Percentiles rank a stretch among this genome's conserved stretches.
These are phyloP conservation scores for Yamadazyma triangularis DNA, from an alignment of 1,139 yeast genomes.

Conservation along the genomic window DNA sequence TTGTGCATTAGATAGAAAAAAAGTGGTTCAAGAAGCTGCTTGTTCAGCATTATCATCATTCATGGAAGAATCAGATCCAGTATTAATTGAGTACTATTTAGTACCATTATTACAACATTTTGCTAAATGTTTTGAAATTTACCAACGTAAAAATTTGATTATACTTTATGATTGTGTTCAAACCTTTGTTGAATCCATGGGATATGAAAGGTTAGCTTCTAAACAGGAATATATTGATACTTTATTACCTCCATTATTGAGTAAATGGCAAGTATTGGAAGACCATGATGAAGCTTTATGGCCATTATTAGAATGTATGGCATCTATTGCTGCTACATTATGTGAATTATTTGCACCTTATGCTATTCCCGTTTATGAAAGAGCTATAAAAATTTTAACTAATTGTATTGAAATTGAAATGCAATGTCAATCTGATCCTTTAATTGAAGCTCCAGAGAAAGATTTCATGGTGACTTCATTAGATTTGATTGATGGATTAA, in stretches of 20 bases:
- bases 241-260: constrained; percentile 75
- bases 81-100: constrained; percentile 48
- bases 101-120: constrained; percentile 64
- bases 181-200: constrained; percentile 78
- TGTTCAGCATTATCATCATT: constrained; percentile 82
- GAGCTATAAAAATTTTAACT: constrained; percentile 68
- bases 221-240: constrained; percentile 54
- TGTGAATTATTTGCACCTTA: constrained; percentile 85
- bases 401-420: constrained; percentile 67
- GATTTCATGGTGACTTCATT: constrained; percentile 87
- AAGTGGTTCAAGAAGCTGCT: constrained; percentile 92
- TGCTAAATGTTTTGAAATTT: constrained; percentile 65
- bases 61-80: constrained; percentile 70
- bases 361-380: constrained; percentile 82
- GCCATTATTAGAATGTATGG: constrained; percentile 91
- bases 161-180: constrained; percentile 90
- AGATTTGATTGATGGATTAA: constrained; percentile 86
- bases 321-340: constrained; percentile 82
- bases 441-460: constrained; percentile 76
- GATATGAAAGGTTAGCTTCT: constrained; percentile 48
- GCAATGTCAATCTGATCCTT: constrained; percentile 62
- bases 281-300: constrained; percentile 84
- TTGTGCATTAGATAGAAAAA: constrained; percentile 77
- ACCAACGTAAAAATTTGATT: constrained; percentile 78
- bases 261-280: constrained; percentile 67